Base-by-base conservation (phyloP, 2,329 filamentous ascomycete genomes). In the Talaromyces piceae region DNA sequence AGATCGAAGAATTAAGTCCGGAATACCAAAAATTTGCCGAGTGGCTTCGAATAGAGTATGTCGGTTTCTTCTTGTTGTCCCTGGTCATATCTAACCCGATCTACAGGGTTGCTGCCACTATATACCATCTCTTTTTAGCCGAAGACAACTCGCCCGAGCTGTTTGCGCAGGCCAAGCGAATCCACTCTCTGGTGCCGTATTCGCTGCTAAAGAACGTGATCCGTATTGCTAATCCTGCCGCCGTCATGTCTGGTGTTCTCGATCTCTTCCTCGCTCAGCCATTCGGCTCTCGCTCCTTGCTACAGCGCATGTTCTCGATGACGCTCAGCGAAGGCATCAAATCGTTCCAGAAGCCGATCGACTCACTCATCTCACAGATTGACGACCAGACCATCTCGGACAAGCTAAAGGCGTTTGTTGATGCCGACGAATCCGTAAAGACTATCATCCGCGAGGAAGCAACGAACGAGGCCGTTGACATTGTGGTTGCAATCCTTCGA, bases 11-110 rank as follows among this genome's bases (percentile, higher is more conserved):
- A 59, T 78, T 98, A 49, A 95, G 88, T 63, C 85, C 94, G 9
- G 91, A 97, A 67, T 97, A 97, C 68, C 88, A 93, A 63, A 98
- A 97, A 67, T 97, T 98, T 65, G 91, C 91, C 16, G 93, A 98
- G 68, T 98, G 93, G 93, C 75, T 97, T 47, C 85, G 93, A 33
- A 98, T 98, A 63, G 93, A 98, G 73, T 77, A 64, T 48, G 71
- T 63, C 5, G 9, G 26, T 28, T 8, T n/a, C 41, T 6, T 26
- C 47, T 16, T 43, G 12, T 5, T 16, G n/a, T 7, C n/a, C 18
- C 18, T 16, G 25, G 23, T 39, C 18, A 11, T 20, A 45, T 30
- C 41, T 53, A 31, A 49, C 22, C 13, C 16, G 59, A 41, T 23
- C 30, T 43, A 16, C 48, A 77, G 74, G 72, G 85, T 98, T 45